Conservation (phyloP, 75 land plant genomes). For the Larix kaempferi region DNA sequence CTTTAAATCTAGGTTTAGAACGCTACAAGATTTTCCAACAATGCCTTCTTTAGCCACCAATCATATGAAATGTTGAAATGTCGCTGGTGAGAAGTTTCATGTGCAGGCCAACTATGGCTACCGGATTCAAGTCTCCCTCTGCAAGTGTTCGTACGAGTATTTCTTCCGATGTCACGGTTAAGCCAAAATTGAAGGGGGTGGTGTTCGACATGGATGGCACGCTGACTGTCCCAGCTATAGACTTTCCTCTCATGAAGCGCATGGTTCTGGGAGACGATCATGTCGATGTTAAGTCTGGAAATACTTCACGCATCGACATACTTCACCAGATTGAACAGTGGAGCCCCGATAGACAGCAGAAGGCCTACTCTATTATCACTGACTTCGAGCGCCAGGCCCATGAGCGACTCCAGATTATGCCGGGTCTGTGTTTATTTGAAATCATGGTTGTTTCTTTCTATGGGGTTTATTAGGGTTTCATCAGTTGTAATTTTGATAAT, state of each 20-base stretch:
- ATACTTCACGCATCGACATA: too few relatives aligned
- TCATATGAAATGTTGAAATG: too few relatives aligned
- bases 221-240: neutral
- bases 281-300: too few relatives aligned
- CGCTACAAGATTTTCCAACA: too few relatives aligned
- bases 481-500: neutral
- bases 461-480: neutral
- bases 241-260: too few relatives aligned
- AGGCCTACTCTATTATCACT: conserved; percentile 3
- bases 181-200: neutral
- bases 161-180: neutral
- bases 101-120: neutral
- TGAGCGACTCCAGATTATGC: too few relatives aligned
- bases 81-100: neutral
- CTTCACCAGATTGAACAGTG: too few relatives aligned
- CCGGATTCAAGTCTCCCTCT: neutral
- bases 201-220: neutral
- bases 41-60: too few relatives aligned
- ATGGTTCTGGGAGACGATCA: too few relatives aligned
- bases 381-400: too few relatives aligned
- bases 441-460: neutral
- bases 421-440: neutral
- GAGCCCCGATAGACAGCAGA: conserved; percentile 2
- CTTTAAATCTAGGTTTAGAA: too few relatives aligned
- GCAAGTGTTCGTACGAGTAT: neutral